Evolutionary conservation across 2,329 filamentous ascomycete species (phyloP).

Genomic region (Xylaria sp.): DNA sequence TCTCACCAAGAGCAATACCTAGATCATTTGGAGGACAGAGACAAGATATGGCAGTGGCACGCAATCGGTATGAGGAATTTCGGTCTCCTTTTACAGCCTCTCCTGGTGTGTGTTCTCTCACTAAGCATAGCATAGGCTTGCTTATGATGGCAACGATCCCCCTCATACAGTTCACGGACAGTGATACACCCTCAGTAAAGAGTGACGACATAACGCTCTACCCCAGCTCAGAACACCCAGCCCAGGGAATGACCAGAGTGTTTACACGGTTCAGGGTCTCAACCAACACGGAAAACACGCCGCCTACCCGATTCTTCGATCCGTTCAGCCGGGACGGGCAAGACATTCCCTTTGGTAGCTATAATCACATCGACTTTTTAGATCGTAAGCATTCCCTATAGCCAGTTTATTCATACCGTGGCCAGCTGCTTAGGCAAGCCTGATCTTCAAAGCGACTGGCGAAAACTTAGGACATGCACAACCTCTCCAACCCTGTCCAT

Average conservation of each 20-base stretch:
- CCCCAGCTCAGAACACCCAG: background rate
- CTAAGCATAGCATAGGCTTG: slow-evolving; percentile 9
- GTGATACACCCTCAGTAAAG: background rate
- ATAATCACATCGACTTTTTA: slow-evolving; percentile 11
- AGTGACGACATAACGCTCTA: background rate
- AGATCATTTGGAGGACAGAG: rapidly evolving
- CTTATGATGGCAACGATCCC: slow-evolving; percentile 20
- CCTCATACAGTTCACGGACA: background rate
- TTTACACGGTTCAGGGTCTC: background rate
- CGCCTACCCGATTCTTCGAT: background rate
- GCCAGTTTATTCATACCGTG: too few species aligned
- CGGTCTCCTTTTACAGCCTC: background rate
- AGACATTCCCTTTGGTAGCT: background rate
- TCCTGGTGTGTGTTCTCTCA: background rate
- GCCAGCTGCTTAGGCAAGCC: too few species aligned
- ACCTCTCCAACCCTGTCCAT: too few species aligned
- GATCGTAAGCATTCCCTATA: too few species aligned
- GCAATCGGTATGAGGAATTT: slow-evolving; percentile 8
- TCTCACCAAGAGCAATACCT: background rate
- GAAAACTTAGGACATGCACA: too few species aligned
- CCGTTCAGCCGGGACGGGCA: background rate
- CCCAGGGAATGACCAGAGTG: rapidly evolving
- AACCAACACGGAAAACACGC: too few species aligned
- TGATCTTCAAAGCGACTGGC: too few species aligned
- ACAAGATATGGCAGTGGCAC: background rate